Evolutionary conservation across 495 filamentous ascomycete species (phyloP).

Genomic region (Penicillium waksmanii): DNA sequence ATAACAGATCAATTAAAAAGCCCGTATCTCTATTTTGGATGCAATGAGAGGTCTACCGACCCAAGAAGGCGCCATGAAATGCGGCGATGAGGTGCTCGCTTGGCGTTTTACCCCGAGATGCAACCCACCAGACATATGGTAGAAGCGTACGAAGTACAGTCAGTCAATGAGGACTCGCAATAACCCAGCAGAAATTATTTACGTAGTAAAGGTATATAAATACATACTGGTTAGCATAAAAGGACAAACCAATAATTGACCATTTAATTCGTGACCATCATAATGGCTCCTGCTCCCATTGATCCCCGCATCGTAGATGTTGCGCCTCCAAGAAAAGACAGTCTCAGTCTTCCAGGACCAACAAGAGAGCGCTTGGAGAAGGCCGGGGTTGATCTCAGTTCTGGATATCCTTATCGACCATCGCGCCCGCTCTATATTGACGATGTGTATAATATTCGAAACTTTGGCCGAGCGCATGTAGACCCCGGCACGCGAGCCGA

Average conservation of each 20-base stretch:
- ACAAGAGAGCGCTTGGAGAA: constrained; percentile 62
- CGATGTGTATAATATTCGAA: constrained; percentile 65
- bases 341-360: constrained; percentile 56
- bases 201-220: too few relatives aligned
- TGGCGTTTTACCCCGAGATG: not conserved
- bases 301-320: constrained; percentile 62
- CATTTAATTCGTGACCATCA: constrained; percentile 1
- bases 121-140: not conserved
- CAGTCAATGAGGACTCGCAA: too few relatives aligned
- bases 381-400: constrained; percentile 64
- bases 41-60: not conserved
- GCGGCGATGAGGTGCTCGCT: constrained; percentile 40
- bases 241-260: not conserved
- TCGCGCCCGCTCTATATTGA: constrained; percentile 66
- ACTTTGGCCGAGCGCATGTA: constrained; percentile 58
- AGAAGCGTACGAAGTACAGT: too few relatives aligned
- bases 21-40: not conserved
- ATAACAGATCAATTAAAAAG: not conserved
- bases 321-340: constrained; percentile 63
- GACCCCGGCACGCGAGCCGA: constrained; percentile 69
- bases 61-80: constrained; percentile 24
- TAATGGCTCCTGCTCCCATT: constrained; percentile 55
- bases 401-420: constrained; percentile 70
- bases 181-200: too few relatives aligned
- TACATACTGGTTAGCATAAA: too few relatives aligned